A percentile compares a stretch with the other conserved stretches of the same genome.
phyloP scores from a whole-genome alignment of 768 basidiomycete species.

The Tylopilus subfusipes region DNA sequence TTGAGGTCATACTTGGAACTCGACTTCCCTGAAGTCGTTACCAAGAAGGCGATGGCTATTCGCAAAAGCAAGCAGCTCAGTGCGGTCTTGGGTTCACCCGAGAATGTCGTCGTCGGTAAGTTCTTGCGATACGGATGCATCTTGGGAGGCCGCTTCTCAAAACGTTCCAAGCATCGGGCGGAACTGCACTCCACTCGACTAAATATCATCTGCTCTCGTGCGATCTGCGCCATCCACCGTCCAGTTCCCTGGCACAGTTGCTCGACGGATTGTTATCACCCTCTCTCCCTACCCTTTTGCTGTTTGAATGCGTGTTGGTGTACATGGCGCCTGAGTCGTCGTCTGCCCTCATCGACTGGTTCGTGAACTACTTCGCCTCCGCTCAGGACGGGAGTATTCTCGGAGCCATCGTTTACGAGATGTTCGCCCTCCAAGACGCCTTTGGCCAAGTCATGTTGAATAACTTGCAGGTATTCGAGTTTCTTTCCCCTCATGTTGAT shows the following conservation, averaged over 20 bases:
- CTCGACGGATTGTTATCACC: slow-evolving; percentile 48
- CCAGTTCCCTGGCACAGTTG: slow-evolving; percentile 42
- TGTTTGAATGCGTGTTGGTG: slow-evolving; percentile 89
- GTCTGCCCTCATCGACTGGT: slow-evolving; percentile 66
- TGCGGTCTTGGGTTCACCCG: slow-evolving; percentile 17
- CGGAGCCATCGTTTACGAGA: slow-evolving; percentile 75
- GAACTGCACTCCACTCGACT: slow-evolving; percentile 36
- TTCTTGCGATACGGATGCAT: background rate
- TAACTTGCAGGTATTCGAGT: slow-evolving; percentile 64
- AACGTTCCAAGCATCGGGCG: slow-evolving; percentile 13
- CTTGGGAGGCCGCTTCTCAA: background rate
- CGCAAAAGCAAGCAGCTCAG: slow-evolving; percentile 53
- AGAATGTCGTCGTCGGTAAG: slow-evolving; percentile 18
- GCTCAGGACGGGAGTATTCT: slow-evolving; percentile 23
- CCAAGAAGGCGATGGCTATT: slow-evolving; percentile 79
- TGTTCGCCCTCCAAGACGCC: slow-evolving; percentile 82
- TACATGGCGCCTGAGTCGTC: slow-evolving; percentile 71
- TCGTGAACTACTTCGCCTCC: slow-evolving; percentile 50
- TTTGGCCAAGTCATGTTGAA: slow-evolving; percentile 93
- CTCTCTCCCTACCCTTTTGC: slow-evolving; percentile 67
- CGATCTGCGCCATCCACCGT: slow-evolving; percentile 67
- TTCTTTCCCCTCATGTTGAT: slow-evolving; percentile 32
- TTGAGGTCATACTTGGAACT: slow-evolving; percentile 76
- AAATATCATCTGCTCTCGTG: slow-evolving; percentile 59
- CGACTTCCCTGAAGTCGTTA: slow-evolving; percentile 85